Evolutionary conservation across 2,329 filamentous ascomycete genomes (phyloP), one percentile per base, ranked within the genome.

Genomic region (Fusarium metavorans): DNA sequence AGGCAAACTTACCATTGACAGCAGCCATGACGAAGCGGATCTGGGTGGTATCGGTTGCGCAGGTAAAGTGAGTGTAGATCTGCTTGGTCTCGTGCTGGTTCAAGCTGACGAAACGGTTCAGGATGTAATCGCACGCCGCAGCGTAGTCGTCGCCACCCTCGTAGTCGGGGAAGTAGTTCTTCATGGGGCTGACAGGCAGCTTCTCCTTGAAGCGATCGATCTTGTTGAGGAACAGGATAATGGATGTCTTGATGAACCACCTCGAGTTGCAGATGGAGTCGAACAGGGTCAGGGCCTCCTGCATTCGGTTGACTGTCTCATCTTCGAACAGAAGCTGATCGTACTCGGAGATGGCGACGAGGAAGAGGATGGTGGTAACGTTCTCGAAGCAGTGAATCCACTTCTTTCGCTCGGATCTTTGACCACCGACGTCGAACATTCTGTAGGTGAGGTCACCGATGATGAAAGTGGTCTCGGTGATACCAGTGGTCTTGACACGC

Each of bases 31-130:
- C 97, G 88, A 99, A 98, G 82, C 97, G 93, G 80, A 99, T 99
- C 85, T 99, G 97, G 81, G 97, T 98, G 35, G 97, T 99, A 83
- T 99, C 97, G 58, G 97, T 99, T 71, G 97, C 97, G 84, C 97
- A 98, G 60, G 97, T 99, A 87, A 99, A 99, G 86, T 98, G 97
- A 69, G 97, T 99, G 89, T 99, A 99, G 84, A 99, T 98, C 85
- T 99, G 97, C 89, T 99, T 99, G 65, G 95, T 98, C 88, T 98
- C 97, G 84, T 98, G 96, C 86, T 98, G 97, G 88, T 99, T 99
- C 83, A 99, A 88, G 83, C 94, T 97, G 80, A 98, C 97, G 85
- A 99, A 99, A 82, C 97, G 92, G 90, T 98, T 98, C 73, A 99
- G 91, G 81, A 99, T 98, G 87, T 99, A 99, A 85, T 99, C 96